Conservation (phyloP, 257 asterid species). For the Solanum arcanum region DNA sequence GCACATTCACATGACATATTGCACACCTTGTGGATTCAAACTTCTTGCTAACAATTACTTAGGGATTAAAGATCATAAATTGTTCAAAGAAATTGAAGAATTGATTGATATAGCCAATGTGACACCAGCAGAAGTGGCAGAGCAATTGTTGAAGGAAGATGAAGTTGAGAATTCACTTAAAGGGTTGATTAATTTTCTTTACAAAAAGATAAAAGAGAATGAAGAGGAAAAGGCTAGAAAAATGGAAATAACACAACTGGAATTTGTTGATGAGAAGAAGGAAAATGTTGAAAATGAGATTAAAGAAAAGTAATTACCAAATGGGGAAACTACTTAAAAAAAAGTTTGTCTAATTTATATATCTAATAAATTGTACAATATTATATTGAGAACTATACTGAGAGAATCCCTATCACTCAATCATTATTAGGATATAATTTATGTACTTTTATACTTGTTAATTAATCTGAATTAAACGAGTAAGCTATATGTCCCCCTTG, state of each 20-base stretch:
- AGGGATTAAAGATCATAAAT: background rate
- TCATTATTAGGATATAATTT: background rate
- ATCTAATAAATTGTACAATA: background rate
- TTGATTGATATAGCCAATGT: background rate
- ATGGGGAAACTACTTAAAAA: background rate
- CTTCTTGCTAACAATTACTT: background rate
- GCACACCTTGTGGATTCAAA: background rate
- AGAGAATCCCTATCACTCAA: background rate
- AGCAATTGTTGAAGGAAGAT: conserved; percentile 8
- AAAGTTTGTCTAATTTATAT: background rate
- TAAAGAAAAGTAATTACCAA: background rate
- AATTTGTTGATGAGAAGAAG: background rate
- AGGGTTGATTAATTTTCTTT: background rate
- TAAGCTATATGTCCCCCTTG: background rate
- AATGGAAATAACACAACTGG: background rate
- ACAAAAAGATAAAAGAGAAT: background rate
- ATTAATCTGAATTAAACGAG: too few species aligned
- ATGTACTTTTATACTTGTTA: background rate
- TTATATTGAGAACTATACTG: background rate
- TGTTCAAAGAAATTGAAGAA: conserved; percentile 10
- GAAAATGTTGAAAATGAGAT: background rate
- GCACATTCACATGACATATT: background rate
- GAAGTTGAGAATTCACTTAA: conserved; percentile 1
- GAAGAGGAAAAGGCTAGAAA: background rate
- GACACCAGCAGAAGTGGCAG: conserved; percentile 14